These are phyloP conservation scores for Geotrichum aggregatum DNA, from an alignment of 1,139 yeast species.

Conservation along the genomic window DNA sequence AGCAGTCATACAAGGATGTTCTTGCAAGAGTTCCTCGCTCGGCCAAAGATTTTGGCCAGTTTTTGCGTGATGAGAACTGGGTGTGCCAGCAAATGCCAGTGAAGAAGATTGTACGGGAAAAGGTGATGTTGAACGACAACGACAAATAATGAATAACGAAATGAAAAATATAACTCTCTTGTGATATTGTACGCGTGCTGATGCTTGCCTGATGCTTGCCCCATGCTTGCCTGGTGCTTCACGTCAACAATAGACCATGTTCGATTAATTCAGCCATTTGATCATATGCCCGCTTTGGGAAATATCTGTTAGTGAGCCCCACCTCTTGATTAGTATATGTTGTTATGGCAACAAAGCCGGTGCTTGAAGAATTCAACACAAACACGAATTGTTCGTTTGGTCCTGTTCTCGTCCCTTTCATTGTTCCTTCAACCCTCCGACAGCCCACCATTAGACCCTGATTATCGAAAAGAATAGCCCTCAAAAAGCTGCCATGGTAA, in stretches of 20 bases:
- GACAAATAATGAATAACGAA: conserved; percentile 14
- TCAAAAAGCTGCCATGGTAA: conserved; percentile 5
- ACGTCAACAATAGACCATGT: no score
- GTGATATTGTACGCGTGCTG: not conserved
- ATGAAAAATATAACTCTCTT: conserved; percentile 16
- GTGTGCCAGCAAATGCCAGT: conserved; percentile 59
- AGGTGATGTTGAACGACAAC: not conserved
- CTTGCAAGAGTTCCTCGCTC: conserved; percentile 44
- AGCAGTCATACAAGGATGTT: conserved; percentile 60
- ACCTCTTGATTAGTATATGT: not conserved
- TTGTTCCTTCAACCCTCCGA: not conserved
- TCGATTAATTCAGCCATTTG: no score
- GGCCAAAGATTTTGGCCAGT: conserved; percentile 65
- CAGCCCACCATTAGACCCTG: no score
- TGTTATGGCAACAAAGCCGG: conserved; percentile 2
- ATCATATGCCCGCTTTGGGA: not conserved
- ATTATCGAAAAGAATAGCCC: no score
- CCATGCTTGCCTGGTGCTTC: no score
- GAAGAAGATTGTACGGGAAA: conserved; percentile 27
- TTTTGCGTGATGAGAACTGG: conserved; percentile 80
- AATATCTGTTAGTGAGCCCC: not conserved
- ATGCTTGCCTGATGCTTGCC: no score
- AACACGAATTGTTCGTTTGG: not conserved
- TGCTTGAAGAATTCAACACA: conserved; percentile 4
- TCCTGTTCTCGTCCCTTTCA: not conserved